Evolutionary conservation across 805 yeast genomes (phyloP).

Genomic region (Lipomyces sp.): DNA sequence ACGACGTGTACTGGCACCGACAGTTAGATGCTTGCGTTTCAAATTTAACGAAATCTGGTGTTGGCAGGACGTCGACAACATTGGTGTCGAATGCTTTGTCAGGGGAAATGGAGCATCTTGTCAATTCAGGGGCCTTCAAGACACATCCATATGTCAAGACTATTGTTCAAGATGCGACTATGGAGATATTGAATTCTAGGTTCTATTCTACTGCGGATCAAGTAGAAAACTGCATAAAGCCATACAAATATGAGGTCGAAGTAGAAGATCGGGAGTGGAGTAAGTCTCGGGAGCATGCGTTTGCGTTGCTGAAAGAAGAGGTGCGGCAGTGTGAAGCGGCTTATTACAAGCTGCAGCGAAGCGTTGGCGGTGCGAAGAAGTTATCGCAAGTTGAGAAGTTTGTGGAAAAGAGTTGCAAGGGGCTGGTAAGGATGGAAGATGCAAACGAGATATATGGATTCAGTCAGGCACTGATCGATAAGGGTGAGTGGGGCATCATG

Average conservation of each 20-base stretch:
- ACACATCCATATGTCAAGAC: constrained; percentile 86
- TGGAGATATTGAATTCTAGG: constrained; percentile 72
- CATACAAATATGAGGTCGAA: constrained; percentile 96
- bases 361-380: constrained; percentile 78
- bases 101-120: constrained; percentile 74
- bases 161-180: constrained; percentile 84
- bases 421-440: constrained; percentile 40
- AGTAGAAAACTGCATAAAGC: constrained; percentile 97
- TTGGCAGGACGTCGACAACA: constrained; percentile 86
- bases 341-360: constrained; percentile 60
- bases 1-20: constrained; percentile 84
- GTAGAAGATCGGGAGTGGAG: constrained; percentile 95
- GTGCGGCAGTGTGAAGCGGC: constrained; percentile 76
- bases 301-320: constrained; percentile 78
- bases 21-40: constrained; percentile 84
- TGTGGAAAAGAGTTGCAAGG: constrained; percentile 43
- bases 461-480: constrained; percentile 69
- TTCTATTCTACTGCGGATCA: constrained; percentile 95
- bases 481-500: constrained; percentile 48
- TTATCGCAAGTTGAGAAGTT: constrained; percentile 81
- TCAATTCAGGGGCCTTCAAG: constrained; percentile 73
- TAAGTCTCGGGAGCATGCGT: constrained; percentile 76
- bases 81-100: constrained; percentile 79
- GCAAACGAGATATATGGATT: constrained; percentile 81
- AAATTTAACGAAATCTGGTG: constrained; percentile 86